Evolutionary conservation across 2,329 filamentous ascomycete species (phyloP), one percentile per base, ranked within the genome.

Genomic region (Fulvia fulva): DNA sequence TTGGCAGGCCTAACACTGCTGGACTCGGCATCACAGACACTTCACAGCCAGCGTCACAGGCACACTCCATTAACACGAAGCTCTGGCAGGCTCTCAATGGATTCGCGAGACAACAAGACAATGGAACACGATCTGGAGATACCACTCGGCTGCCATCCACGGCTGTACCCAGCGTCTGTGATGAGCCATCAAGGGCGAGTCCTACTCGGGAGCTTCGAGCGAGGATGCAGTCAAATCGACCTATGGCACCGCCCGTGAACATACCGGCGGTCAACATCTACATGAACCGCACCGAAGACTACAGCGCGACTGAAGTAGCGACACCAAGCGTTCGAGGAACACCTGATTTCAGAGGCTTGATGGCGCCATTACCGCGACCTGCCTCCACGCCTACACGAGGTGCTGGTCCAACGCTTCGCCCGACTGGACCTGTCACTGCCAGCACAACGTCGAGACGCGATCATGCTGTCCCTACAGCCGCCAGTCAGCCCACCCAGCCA

Each of bases 281-380:
- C n/a, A 53, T 58, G 11, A 56, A 57, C 22, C 62, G 59, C n/a
- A 55, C 70, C 1, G 75, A 77, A 21, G 75, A 78, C 14, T 73
- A 74, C 59, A 80, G 77, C 62, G 76, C 76, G 16, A 80, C 78
- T 4, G 78, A 81, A 62, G 69, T 77, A 28, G 77, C 76, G 5
- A 80, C 78, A 16, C 77, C 78, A 9, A 80, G 76, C 62, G 64
- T 72, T 26, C 68, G 66, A 30, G 72, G 73, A 34, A 79, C 77
- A 6, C 78, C 78, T n/a, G 70, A 71, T 23, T 59, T 70, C 26
- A 57, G 57, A 58, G 62, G 61, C 16, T 26, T 25, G 34, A 19
- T 23, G 14, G 43, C 43, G 1, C 46, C 50, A 1, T 8, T n/a
- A 16, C 19, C 25, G 5, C 26, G 37, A 8, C 12, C 34, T 22